Conservation (phyloP, 495 filamentous ascomycete species). For the Penicillium silybi region DNA sequence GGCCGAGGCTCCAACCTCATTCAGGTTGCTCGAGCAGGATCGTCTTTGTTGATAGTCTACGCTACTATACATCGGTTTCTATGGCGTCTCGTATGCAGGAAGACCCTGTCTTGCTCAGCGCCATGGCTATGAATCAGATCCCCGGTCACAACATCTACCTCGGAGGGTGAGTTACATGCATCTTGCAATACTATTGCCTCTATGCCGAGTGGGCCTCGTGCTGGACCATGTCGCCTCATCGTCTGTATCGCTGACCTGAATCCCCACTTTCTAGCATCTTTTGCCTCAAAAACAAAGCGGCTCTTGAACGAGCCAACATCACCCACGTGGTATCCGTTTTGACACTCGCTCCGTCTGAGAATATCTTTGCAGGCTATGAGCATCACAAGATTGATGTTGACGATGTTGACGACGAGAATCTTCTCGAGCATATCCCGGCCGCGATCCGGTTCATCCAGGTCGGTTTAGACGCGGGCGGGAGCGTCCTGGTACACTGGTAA, state of each 20-base stretch:
- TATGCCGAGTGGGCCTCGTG: slow-evolving; percentile 10
- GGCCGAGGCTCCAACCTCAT: slow-evolving; percentile 17
- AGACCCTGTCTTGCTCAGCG: neutral
- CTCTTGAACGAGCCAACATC: slow-evolving; percentile 67
- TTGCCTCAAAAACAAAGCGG: slow-evolving; percentile 62
- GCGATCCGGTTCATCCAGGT: slow-evolving; percentile 79
- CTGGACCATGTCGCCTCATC: slow-evolving; percentile 1
- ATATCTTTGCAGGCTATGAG: slow-evolving; percentile 43
- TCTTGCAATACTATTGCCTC: neutral
- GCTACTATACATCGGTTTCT: neutral
- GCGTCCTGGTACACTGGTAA: slow-evolving; percentile 74
- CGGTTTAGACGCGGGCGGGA: slow-evolving; percentile 62
- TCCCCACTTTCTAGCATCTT: slow-evolving; percentile 57
- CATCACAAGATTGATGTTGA: slow-evolving; percentile 80
- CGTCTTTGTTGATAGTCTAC: slow-evolving; percentile 1
- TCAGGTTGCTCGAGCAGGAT: neutral
- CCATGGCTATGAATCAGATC: slow-evolving; percentile 50
- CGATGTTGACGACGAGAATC: slow-evolving; percentile 81
- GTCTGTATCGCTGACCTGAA: neutral
- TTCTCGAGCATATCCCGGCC: slow-evolving; percentile 72
- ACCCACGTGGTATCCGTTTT: slow-evolving; percentile 90
- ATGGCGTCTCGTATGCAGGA: neutral
- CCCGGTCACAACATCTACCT: slow-evolving; percentile 75
- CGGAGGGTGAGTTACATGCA: slow-evolving; percentile 64
- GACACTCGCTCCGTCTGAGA: slow-evolving; percentile 50